These are phyloP conservation scores for Pterulicium gracile DNA, from an alignment of 1,284 basidiomycete genomes.

Conservation along the genomic window DNA sequence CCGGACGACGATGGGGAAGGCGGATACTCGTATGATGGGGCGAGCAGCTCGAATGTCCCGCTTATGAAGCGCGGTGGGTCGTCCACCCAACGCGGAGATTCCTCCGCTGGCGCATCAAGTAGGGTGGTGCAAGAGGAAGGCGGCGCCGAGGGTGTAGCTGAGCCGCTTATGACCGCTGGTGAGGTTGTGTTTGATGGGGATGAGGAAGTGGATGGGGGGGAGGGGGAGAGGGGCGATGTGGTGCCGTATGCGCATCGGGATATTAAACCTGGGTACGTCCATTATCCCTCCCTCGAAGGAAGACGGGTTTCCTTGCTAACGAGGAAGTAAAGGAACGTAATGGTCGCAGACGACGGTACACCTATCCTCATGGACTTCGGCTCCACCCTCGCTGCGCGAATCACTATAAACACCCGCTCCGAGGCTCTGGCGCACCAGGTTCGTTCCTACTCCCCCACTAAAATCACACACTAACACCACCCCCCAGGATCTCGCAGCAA, in stretches of 20 bases:
- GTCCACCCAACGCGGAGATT: no score
- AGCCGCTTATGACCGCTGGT: constrained; percentile 43
- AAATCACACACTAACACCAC: not conserved
- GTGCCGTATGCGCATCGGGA: constrained; percentile 96
- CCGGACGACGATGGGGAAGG: constrained; percentile 61
- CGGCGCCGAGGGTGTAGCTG: constrained; percentile 17
- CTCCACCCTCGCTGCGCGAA: constrained; percentile 72
- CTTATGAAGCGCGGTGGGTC: no score
- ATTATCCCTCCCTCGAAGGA: constrained; percentile 1
- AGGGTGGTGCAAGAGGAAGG: no score
- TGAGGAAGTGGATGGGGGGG: constrained; percentile 40
- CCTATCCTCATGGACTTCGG: constrained; percentile 99
- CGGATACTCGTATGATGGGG: constrained; percentile 58
- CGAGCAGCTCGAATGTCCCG: constrained; percentile 28
- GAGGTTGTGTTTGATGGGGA: constrained; percentile 71
- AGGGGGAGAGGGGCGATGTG: constrained; percentile 34
- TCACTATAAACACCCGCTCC: constrained; percentile 69
- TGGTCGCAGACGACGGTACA: constrained; percentile 88
- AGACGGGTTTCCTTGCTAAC: not conserved
- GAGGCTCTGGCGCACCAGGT: constrained; percentile 84
- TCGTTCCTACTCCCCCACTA: constrained; percentile 4
- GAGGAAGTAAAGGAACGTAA: constrained; percentile 90
- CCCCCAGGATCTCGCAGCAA: constrained; percentile 78
- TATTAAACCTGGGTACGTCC: constrained; percentile 84
- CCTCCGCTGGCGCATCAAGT: no score